Evolutionary conservation across 345 rosid genomes (phyloP).

Genomic region (Syzygium aqueum): DNA sequence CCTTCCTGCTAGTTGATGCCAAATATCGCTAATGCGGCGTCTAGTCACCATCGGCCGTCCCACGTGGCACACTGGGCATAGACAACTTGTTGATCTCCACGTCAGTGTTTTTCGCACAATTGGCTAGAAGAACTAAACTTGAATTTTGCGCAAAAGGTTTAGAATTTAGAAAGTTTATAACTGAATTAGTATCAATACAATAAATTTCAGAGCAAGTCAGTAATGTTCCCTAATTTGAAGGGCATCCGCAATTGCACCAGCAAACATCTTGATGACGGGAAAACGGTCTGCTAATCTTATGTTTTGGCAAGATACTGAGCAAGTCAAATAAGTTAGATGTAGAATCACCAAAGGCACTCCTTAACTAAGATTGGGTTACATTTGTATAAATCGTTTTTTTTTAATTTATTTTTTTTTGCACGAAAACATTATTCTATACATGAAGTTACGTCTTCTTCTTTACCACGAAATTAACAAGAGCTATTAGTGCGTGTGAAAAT

Average conservation of each 20-base stretch:
- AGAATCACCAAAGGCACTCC: background rate
- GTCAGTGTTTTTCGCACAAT: too few species aligned
- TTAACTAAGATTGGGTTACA: background rate
- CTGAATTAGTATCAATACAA: too few species aligned
- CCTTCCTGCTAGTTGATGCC: background rate
- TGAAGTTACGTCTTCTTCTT: background rate
- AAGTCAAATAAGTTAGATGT: too few species aligned
- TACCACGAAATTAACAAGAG: too few species aligned
- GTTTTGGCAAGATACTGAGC: background rate
- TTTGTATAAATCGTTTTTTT: background rate
- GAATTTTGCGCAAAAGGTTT: background rate
- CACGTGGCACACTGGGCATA: fast-evolving
- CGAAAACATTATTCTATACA: background rate
- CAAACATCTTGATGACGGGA: background rate
- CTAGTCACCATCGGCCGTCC: fast-evolving
- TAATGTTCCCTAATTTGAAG: background rate
- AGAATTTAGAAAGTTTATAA: background rate
- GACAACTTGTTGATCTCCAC: background rate
- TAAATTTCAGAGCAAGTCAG: background rate
- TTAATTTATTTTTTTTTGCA: too few species aligned
- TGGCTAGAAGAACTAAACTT: fast-evolving
- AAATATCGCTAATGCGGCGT: background rate
- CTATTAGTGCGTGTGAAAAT: too few species aligned
- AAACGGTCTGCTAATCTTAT: background rate
- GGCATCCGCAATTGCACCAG: background rate